A percentile compares a stretch with the other conserved stretches of the same genome.
Conservation (phyloP, 352 stramenopile genomes). For the Phytophthora citrophthora region DNA sequence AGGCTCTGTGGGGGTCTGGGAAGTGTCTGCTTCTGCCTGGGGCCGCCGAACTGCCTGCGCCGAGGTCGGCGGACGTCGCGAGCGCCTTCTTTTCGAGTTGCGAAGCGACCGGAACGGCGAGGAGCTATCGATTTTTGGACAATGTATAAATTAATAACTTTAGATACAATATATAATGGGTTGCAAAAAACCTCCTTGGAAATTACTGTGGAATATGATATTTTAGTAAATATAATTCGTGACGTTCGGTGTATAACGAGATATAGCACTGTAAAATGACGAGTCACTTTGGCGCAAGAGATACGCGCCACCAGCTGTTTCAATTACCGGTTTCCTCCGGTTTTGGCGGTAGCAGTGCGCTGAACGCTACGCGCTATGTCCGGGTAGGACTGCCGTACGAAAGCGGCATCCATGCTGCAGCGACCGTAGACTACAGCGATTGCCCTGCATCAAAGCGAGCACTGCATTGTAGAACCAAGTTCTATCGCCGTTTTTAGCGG, state of each 20-base stretch:
- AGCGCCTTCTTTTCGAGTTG: slow-evolving; percentile 1
- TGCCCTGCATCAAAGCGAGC: neutral
- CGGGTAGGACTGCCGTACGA: slow-evolving; percentile 14
- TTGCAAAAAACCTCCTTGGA: too few species aligned
- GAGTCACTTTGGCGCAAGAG: neutral
- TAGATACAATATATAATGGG: too few species aligned
- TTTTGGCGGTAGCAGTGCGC: neutral
- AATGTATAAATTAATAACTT: too few species aligned
- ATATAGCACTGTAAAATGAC: neutral
- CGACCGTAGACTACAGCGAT: neutral
- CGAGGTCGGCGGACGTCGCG: slow-evolving; percentile 14
- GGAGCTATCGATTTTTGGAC: too few species aligned
- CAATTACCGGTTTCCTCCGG: neutral
- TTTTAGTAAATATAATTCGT: neutral
- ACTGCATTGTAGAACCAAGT: neutral
- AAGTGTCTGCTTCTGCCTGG: neutral
- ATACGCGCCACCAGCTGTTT: neutral
- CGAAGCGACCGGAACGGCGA: neutral
- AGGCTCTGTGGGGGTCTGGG: neutral
- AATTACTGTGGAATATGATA: too few species aligned
- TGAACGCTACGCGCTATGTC: neutral
- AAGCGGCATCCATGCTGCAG: slow-evolving; percentile 11
- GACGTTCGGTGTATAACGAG: neutral
- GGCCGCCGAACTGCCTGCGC: slow-evolving; percentile 15
- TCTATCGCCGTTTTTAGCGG: too few species aligned